Percentiles rank a stretch among this genome's conserved stretches.
Conservation (phyloP, 1,139 yeast species). For the Diutina scorzettiae region DNA sequence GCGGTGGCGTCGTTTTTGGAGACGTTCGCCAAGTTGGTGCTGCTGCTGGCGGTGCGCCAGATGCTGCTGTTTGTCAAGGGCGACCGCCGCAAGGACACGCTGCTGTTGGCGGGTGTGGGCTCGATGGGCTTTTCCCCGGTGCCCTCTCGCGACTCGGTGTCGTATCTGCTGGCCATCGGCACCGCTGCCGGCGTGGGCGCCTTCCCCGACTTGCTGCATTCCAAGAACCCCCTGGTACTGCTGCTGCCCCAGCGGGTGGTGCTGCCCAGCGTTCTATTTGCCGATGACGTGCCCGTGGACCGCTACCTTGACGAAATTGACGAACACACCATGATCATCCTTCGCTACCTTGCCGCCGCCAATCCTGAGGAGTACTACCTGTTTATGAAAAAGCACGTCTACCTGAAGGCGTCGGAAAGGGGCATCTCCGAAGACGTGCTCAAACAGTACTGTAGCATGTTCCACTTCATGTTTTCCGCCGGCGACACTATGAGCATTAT, state of each 20-base stretch:
- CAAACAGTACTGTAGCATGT: conserved; percentile 35
- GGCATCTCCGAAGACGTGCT: conserved; percentile 16
- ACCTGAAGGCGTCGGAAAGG: conserved; percentile 27
- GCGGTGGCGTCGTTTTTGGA: neutral
- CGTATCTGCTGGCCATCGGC: neutral
- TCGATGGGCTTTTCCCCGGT: neutral
- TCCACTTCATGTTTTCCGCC: conserved; percentile 38
- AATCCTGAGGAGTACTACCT: conserved; percentile 39
- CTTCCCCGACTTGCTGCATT: neutral
- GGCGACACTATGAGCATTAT: conserved; percentile 17
- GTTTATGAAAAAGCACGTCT: conserved; percentile 26
- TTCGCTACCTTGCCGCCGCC: conserved; percentile 42
- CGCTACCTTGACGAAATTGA: conserved; percentile 27
- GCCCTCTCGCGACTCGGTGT: neutral
- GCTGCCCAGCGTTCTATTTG: neutral
- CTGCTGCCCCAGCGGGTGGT: neutral
- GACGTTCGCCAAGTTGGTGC: neutral
- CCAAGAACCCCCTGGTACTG: neutral
- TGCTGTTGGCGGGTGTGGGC: neutral
- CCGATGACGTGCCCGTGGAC: neutral
- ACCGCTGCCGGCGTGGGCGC: conserved; percentile 3
- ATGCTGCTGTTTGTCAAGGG: too few species aligned
- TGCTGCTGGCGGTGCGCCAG: neutral
- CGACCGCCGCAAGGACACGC: neutral
- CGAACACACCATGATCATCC: conserved; percentile 27